Evolutionary conservation across 805 yeast species (phyloP).

Genomic region (Starmerella cellae): DNA sequence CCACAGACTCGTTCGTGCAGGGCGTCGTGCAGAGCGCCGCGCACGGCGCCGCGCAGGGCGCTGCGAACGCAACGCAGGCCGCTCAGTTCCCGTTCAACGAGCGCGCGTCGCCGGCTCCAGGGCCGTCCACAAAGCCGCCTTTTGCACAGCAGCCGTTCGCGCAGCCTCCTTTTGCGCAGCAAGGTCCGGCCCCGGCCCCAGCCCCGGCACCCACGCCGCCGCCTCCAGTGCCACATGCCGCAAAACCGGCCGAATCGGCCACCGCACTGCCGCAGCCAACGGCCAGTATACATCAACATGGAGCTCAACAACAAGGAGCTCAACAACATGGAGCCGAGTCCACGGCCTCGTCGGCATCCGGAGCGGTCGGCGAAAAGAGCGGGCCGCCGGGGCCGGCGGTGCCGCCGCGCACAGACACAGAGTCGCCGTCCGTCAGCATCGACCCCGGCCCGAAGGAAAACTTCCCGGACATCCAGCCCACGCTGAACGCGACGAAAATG

Average conservation of each 20-base stretch:
- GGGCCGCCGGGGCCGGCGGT: neutral
- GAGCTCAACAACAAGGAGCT: too few species aligned
- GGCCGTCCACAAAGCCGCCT: neutral
- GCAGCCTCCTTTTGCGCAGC: neutral
- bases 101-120: neutral
- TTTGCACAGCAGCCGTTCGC: neutral
- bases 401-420: neutral
- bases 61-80: neutral
- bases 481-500: neutral
- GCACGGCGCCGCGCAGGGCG: conserved; percentile 8
- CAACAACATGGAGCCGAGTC: neutral
- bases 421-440: neutral
- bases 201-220: too few species aligned
- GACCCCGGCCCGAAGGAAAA: conserved; percentile 7
- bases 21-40: conserved; percentile 10
- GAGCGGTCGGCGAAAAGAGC: neutral
- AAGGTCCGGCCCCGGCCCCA: too few species aligned
- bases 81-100: neutral
- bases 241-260: neutral
- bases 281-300: too few species aligned
- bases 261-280: too few species aligned
- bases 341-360: neutral
- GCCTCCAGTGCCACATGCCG: too few species aligned
- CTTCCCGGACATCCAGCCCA: conserved; percentile 11
- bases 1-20: conserved; percentile 1